These are phyloP conservation scores for Calvatia gigantea DNA, from an alignment of 768 basidiomycete species.

Conservation along the genomic window DNA sequence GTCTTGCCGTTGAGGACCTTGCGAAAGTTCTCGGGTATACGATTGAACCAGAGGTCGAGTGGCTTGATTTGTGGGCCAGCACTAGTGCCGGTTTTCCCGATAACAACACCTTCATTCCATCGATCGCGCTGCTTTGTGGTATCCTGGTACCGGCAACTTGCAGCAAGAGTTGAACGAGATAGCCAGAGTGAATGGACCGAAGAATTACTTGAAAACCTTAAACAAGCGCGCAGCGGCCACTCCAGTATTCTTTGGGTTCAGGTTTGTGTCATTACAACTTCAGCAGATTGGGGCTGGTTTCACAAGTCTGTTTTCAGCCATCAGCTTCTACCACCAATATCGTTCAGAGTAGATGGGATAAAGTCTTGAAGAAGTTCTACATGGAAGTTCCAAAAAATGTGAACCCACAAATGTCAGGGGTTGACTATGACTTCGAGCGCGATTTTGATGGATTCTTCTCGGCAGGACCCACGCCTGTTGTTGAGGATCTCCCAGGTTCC, in stretches of 20 bases:
- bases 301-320: conserved; percentile 15
- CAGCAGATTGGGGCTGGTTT: not conserved
- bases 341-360: conserved; percentile 27
- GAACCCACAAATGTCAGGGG: conserved; percentile 21
- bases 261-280: conserved; percentile 16
- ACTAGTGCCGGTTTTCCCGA: conserved; percentile 29
- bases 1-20: conserved; percentile 22
- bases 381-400: conserved; percentile 30
- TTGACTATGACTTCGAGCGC: conserved; percentile 29
- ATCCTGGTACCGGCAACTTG: conserved; percentile 33
- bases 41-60: conserved; percentile 30
- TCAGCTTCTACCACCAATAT: conserved; percentile 16
- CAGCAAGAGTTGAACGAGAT: conserved; percentile 30
- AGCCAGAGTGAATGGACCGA: conserved; percentile 33
- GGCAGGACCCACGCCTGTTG: not conserved
- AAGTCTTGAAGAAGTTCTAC: conserved; percentile 23
- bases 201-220: conserved; percentile 24
- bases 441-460: conserved; percentile 31
- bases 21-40: conserved; percentile 29
- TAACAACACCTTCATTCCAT: conserved; percentile 29
- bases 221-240: conserved; percentile 14
- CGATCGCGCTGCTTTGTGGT: conserved; percentile 27
- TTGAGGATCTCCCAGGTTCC: not conserved
- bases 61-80: conserved; percentile 28
- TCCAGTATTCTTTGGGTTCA: conserved; percentile 25